phyloP scores from a whole-genome alignment of 768 basidiomycete genomes.

The Termitomyces sp. region DNA sequence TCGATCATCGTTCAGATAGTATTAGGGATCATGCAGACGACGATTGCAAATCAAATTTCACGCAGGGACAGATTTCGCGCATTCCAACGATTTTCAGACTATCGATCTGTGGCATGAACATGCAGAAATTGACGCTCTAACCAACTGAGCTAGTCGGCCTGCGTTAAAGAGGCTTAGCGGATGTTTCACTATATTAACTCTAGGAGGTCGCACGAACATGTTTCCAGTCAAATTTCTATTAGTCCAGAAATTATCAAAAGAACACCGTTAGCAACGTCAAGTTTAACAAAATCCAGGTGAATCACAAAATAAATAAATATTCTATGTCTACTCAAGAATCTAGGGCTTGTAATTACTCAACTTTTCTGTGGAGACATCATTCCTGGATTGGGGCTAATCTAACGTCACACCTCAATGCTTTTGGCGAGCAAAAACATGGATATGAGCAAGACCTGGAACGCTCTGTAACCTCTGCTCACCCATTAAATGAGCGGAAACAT shows the following conservation, averaged over 20 bases:
- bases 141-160: conserved; percentile 72
- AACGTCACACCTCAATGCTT: conserved; percentile 22
- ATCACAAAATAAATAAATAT: too few relatives aligned
- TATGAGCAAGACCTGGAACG: conserved; percentile 73
- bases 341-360: neutral
- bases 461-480: conserved; percentile 67
- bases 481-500: neutral
- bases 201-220: too few relatives aligned
- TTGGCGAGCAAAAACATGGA: conserved; percentile 78
- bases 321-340: too few relatives aligned
- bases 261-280: too few relatives aligned
- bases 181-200: too few relatives aligned
- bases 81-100: neutral
- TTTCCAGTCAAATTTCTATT: too few relatives aligned
- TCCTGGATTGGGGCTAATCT: neutral
- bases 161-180: too few relatives aligned
- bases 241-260: too few relatives aligned
- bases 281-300: too few relatives aligned
- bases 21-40: conserved; percentile 43
- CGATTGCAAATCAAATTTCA: conserved; percentile 22
- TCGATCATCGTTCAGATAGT: neutral
- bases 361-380: neutral
- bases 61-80: neutral
- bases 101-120: neutral
- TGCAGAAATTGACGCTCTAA: conserved; percentile 85